phyloP scores from a whole-genome alignment of 371 early-diverging fungal species.

The Mucor mucedo region DNA sequence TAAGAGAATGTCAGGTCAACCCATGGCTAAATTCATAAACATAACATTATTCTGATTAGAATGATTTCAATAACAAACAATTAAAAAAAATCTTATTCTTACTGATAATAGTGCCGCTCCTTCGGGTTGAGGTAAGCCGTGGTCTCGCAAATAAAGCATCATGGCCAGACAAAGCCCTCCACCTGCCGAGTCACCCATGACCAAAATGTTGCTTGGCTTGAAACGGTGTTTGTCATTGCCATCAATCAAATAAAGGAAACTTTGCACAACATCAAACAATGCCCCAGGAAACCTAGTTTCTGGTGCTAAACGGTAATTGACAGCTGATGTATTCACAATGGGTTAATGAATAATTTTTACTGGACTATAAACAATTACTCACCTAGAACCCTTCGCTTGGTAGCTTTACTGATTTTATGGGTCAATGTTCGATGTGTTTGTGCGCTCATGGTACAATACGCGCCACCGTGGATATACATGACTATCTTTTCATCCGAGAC shows the following conservation, averaged over 20 bases:
- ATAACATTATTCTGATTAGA: not conserved
- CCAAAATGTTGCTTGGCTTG: slow-evolving; percentile 65
- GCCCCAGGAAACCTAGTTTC: slow-evolving; percentile 80
- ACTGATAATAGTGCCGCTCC: slow-evolving; percentile 46
- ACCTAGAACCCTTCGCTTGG: slow-evolving; percentile 58
- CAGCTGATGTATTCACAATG: slow-evolving; percentile 29
- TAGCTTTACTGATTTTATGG: slow-evolving; percentile 56
- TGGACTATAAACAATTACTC: not conserved
- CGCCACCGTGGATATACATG: slow-evolving; percentile 72
- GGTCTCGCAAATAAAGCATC: slow-evolving; percentile 58
- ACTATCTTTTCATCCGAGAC: slow-evolving; percentile 54
- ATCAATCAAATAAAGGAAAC: slow-evolving; percentile 69
- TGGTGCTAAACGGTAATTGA: slow-evolving; percentile 82
- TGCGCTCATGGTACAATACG: slow-evolving; percentile 66
- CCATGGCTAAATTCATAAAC: slow-evolving; percentile 39
- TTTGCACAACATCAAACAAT: slow-evolving; percentile 76
- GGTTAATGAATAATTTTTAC: not conserved
- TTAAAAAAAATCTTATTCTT: slow-evolving; percentile 4
- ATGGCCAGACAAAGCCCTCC: slow-evolving; percentile 60
- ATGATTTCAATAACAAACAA: not conserved
- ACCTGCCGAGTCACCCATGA: slow-evolving; percentile 86
- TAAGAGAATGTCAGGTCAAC: slow-evolving; percentile 47
- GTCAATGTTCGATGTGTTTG: slow-evolving; percentile 64
- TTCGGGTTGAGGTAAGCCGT: slow-evolving; percentile 51
- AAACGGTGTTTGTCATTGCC: slow-evolving; percentile 46